Percentiles rank a stretch among this genome's conserved stretches.
Conservation (phyloP, 257 asterid genomes). For the Penstemon davidsonii region DNA sequence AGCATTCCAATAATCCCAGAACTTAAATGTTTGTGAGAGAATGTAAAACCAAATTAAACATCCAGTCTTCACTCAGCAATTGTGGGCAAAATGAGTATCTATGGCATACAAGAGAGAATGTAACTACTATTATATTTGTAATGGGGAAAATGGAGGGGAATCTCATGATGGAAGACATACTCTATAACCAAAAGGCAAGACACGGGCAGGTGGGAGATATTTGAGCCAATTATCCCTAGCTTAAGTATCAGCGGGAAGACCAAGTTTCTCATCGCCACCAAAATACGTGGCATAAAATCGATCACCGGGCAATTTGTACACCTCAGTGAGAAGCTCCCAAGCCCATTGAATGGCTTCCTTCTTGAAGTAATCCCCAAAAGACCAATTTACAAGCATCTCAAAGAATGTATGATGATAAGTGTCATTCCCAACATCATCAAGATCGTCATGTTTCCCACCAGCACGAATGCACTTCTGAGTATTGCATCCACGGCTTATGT, state of each 20-base stretch:
- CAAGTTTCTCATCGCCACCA: conserved; percentile 89
- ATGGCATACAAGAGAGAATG: neutral
- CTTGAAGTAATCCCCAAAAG: conserved; percentile 96
- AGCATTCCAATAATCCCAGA: too few relatives aligned
- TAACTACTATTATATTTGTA: neutral
- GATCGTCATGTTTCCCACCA: conserved; percentile 97
- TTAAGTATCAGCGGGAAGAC: conserved; percentile 86
- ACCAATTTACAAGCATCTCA: conserved; percentile 99
- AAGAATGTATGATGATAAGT: conserved; percentile 98
- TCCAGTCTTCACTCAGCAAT: neutral
- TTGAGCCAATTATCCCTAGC: conserved; percentile 87
- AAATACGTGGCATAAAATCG: conserved; percentile 92
- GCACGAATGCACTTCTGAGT: conserved; percentile 99
- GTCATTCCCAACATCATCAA: conserved; percentile 98
- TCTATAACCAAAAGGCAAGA: conserved; percentile 89
- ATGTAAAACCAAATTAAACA: neutral
- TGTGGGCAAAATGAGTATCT: neutral
- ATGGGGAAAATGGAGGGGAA: neutral
- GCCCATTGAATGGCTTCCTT: conserved; percentile 86
- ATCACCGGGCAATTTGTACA: conserved; percentile 62
- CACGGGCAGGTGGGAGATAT: conserved; percentile 71
- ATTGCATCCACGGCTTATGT: conserved; percentile 95
- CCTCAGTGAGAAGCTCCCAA: conserved; percentile 95
- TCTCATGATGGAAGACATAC: conserved; percentile 41
- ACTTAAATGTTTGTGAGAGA: neutral